Evolutionary conservation across 2,329 filamentous ascomycete species (phyloP).

Genomic region (Grosmannia clavigera): DNA sequence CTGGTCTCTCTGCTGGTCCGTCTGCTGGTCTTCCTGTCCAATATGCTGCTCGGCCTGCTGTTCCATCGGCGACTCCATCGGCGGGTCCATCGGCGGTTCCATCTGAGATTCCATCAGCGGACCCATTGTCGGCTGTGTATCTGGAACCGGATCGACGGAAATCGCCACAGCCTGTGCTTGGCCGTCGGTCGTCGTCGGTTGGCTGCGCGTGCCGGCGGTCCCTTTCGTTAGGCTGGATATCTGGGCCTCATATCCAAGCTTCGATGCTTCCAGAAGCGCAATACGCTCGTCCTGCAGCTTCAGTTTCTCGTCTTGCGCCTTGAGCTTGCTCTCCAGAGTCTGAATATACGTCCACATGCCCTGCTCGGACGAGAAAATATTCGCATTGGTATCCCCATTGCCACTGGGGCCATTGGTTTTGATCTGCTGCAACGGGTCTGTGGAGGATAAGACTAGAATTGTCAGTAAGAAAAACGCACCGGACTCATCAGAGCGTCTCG

Average conservation of each 20-base stretch:
- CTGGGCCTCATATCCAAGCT: conserved; percentile 24
- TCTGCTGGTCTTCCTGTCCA: background rate
- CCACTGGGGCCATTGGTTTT: conserved; percentile 17
- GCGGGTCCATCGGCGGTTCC: background rate
- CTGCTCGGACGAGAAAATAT: conserved; percentile 52
- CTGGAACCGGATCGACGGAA: background rate
- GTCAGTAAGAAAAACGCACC: background rate
- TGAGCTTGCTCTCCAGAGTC: conserved; percentile 50
- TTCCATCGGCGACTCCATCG: background rate
- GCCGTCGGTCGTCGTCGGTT: background rate
- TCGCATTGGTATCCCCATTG: conserved; percentile 49
- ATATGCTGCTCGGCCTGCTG: background rate
- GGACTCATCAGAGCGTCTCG: conserved; percentile 13
- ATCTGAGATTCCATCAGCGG: background rate
- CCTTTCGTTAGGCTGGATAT: conserved; percentile 23
- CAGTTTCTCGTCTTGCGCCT: conserved; percentile 31
- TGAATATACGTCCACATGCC: conserved; percentile 64
- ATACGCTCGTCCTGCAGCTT: conserved; percentile 16
- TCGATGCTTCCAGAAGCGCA: conserved; percentile 26
- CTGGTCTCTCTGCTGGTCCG: background rate
- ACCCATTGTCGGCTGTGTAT: background rate
- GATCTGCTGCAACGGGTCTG: background rate
- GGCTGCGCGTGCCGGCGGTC: conserved; percentile 13
- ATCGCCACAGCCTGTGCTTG: background rate
- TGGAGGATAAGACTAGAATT: background rate